phyloP scores from a whole-genome alignment of 2,329 filamentous ascomycete species.

The Neofusicoccum sp. region DNA sequence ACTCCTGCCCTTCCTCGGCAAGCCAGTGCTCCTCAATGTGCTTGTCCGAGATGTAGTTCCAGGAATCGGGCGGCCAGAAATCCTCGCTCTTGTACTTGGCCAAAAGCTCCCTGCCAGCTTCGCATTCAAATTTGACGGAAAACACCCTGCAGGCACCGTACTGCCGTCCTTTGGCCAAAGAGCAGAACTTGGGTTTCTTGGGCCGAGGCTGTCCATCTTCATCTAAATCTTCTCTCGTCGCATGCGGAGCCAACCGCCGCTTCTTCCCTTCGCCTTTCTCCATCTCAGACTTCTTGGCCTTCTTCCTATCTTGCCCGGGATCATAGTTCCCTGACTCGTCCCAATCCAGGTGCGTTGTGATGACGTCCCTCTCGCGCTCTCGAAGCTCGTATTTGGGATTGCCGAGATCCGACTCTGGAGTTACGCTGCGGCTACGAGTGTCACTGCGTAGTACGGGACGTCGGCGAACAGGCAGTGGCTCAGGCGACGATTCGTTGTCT shows the following conservation, averaged over 20 bases:
- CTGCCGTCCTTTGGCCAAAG: slow-evolving; percentile 9
- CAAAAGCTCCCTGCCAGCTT: slow-evolving; percentile 15
- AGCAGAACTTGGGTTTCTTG: background rate
- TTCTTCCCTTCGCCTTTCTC: background rate
- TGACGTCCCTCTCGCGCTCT: background rate
- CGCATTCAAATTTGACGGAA: slow-evolving; percentile 29
- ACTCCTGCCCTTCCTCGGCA: background rate
- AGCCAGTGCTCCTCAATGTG: background rate
- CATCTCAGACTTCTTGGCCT: background rate
- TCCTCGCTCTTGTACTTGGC: background rate
- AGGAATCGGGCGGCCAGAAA: background rate
- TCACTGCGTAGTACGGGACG: background rate
- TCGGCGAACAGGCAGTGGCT: background rate
- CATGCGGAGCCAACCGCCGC: background rate
- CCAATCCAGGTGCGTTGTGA: slow-evolving; percentile 36
- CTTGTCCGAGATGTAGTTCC: background rate
- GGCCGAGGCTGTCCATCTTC: background rate
- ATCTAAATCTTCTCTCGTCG: background rate
- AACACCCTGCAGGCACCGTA: slow-evolving; percentile 27
- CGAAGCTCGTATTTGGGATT: background rate
- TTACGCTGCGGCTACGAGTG: background rate
- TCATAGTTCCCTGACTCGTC: slow-evolving; percentile 43
- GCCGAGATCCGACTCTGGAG: background rate
- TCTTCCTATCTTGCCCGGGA: slow-evolving; percentile 23
- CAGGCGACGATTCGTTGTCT: background rate